Conservation (phyloP, 2,329 filamentous ascomycete genomes). For the Alternaria rosae region DNA sequence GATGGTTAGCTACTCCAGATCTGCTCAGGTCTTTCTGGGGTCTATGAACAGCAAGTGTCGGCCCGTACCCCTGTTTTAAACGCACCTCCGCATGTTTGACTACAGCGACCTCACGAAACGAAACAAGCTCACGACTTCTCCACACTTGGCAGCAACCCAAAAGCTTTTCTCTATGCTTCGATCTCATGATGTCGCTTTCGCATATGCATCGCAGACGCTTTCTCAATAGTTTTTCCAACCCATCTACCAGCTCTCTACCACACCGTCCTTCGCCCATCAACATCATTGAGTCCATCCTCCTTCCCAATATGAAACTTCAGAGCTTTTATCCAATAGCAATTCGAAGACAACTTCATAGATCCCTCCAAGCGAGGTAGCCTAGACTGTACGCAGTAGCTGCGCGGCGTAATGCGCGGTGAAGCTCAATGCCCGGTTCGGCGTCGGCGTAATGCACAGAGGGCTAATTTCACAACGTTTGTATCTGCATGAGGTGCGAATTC, state of each 20-base stretch:
- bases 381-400: neutral
- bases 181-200: no score
- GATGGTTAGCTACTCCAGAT: no score
- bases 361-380: neutral
- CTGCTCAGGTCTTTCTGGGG: no score
- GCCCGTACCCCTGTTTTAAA: neutral
- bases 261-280: no score
- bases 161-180: neutral
- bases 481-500: neutral
- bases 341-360: neutral
- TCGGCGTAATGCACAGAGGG: neutral
- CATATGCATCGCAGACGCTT: no score
- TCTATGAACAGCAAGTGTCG: no score
- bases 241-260: no score
- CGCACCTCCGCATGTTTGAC: neutral
- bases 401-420: neutral
- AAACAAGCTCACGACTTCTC: neutral
- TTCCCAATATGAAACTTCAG: neutral
- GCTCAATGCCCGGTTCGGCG: neutral
- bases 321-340: neutral
- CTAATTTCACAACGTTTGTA: neutral
- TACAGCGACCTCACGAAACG: neutral
- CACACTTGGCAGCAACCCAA: neutral
- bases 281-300: no score
- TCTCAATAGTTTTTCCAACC: no score